These are phyloP conservation scores for Pisolithus thermaeus DNA, from an alignment of 1,284 basidiomycete genomes.

Conservation along the genomic window DNA sequence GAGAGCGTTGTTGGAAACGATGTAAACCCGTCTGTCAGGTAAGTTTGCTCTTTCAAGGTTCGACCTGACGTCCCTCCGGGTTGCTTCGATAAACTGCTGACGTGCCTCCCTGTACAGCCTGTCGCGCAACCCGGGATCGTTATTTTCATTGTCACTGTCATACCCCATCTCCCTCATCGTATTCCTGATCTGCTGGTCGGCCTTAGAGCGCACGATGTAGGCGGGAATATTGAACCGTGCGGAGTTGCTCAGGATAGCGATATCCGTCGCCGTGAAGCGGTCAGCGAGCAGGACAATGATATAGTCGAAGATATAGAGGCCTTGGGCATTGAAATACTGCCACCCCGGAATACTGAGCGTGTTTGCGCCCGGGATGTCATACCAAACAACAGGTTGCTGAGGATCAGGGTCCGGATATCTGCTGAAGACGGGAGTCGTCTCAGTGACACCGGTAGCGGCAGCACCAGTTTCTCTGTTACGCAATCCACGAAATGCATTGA, in stretches of 20 bases:
- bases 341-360: constrained; percentile 11
- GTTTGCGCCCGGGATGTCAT: constrained; percentile 13
- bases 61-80: constrained; percentile 13
- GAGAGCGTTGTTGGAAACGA: constrained; percentile 15
- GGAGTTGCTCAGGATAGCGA: constrained; percentile 11
- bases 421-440: constrained; percentile 21
- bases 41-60: constrained; percentile 19
- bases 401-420: constrained; percentile 26
- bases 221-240: constrained; percentile 12
- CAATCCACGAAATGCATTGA: too few species aligned
- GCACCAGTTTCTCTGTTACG: too few species aligned
- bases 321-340: constrained; percentile 27
- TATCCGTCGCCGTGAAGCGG: constrained; percentile 13
- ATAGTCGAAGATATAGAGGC: constrained; percentile 26
- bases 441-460: too few species aligned
- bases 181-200: constrained; percentile 12
- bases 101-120: constrained; percentile 4
- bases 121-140: constrained; percentile 1
- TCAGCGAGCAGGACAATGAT: constrained; percentile 22
- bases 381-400: constrained; percentile 5
- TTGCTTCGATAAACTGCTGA: constrained; percentile 12
- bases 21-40: constrained; percentile 17
- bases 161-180: constrained; percentile 11
- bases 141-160: constrained; percentile 14
- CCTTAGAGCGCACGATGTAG: constrained; percentile 14